A percentile compares a stretch with the other conserved stretches of the same genome.
Conservation (phyloP, 2,329 filamentous ascomycete genomes). For the Trichoderma afroharzianum region DNA sequence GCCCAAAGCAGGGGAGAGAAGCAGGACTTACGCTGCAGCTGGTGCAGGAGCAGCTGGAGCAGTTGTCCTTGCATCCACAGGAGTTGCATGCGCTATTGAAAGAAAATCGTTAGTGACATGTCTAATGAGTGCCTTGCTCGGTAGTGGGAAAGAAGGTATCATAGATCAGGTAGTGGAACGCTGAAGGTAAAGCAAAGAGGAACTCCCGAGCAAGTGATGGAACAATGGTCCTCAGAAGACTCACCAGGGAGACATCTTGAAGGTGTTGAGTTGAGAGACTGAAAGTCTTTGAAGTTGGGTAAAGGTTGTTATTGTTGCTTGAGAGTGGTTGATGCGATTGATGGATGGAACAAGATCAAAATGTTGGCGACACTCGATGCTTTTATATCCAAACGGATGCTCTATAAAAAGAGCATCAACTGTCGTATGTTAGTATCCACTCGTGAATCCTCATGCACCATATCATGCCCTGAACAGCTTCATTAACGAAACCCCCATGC, state of each 20-base stretch:
- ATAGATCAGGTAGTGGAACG: rapidly evolving
- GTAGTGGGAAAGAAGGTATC: background rate
- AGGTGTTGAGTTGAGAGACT: background rate
- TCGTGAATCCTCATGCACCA: background rate
- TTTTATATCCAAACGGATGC: conserved; percentile 2
- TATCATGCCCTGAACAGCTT: background rate
- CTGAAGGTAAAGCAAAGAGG: background rate
- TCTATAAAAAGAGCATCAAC: background rate
- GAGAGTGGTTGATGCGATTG: background rate
- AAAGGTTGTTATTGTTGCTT: background rate
- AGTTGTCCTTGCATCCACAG: conserved; percentile 8
- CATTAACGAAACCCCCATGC: background rate
- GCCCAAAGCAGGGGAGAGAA: background rate
- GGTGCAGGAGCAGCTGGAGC: conserved; percentile 1
- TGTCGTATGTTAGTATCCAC: background rate
- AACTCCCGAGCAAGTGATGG: background rate
- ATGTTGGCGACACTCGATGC: background rate
- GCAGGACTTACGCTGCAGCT: background rate
- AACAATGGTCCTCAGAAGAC: background rate
- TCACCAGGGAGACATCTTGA: conserved; percentile 17
- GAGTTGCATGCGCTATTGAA: background rate
- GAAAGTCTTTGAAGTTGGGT: background rate
- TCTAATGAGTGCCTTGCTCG: too few relatives aligned
- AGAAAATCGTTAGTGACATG: background rate
- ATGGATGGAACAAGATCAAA: background rate